Evolutionary conservation across 2,329 filamentous ascomycete genomes (phyloP), one percentile per base, ranked within the genome.

Genomic region (Exophiala viscosa): DNA sequence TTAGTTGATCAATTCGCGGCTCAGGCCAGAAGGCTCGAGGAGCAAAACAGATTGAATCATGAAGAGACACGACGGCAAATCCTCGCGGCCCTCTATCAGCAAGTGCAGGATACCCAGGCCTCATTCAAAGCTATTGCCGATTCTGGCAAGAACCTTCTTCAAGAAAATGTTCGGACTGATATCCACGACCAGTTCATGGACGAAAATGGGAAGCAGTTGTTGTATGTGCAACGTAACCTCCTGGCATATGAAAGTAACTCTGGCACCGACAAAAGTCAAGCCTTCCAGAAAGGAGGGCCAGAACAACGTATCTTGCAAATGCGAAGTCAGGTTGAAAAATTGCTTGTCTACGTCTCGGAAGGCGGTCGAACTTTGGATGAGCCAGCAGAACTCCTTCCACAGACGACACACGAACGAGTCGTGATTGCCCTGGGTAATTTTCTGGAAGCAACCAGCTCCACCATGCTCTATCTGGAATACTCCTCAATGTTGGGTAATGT

Each of bases 401-500:
- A 20, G 2, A 10, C 44, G 11, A 47, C 33, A 32, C 33, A 47
- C 33, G 44, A 47, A 38, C 35, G 34, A 47, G 44, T 47, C n/a
- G 18, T 32, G 11, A 17, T 47, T 14, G 44, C 44, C 11, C 18
- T 47, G 7, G 33, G 18, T 13, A 17, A 13, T 6, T 47, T 20
- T 6, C 44, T 47, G 13, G 14, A 28, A 47, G 38, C 44, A 14
- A 15, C 44, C 31, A 18, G 14, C 17, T 47, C 44, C 17, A 39
- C 14, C 10, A 9, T 47, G 33, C 39, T 50, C 14, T 43, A 44
- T 35, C 31, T 50, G n/a, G 39, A 50, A 43, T 43, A 50, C 31
- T 23, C 47, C 3, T 10, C 39, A 10, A 35, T 43, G 23, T 18
- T 39, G 43, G 11, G 31, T 10, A 17, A 13, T n/a, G 43, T 35